Evolutionary conservation across 1,284 basidiomycete genomes (phyloP).

Genomic region (Marasmius sp.): DNA sequence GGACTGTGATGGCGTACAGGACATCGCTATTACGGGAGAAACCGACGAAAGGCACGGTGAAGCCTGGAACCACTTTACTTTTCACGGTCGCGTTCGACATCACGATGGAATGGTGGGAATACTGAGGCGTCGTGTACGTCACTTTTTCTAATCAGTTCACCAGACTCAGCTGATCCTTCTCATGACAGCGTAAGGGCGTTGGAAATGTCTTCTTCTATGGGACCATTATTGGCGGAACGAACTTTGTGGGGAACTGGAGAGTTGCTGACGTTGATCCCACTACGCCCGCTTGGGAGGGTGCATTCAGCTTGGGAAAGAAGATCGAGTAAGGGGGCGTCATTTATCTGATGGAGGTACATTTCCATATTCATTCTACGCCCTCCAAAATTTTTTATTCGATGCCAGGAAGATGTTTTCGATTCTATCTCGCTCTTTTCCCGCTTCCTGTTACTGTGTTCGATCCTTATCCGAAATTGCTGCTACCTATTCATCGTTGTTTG

Average conservation of each 20-base stretch:
- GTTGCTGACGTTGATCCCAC: constrained; percentile 35
- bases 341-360: background rate
- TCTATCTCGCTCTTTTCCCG: too few relatives aligned
- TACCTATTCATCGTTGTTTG: too few relatives aligned
- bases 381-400: too few relatives aligned
- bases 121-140: constrained; percentile 47
- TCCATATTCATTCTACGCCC: background rate
- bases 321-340: constrained; percentile 14
- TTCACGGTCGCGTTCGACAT: constrained; percentile 62
- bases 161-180: background rate
- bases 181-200: constrained; percentile 19
- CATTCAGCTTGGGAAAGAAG: constrained; percentile 50
- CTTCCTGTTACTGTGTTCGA: too few relatives aligned
- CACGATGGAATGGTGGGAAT: constrained; percentile 72
- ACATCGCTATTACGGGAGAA: constrained; percentile 62
- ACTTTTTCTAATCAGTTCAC: background rate
- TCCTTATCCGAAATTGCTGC: too few relatives aligned
- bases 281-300: constrained; percentile 53
- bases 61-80: constrained; percentile 60
- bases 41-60: constrained; percentile 54
- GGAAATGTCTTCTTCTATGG: constrained; percentile 65
- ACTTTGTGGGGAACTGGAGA: constrained; percentile 72
- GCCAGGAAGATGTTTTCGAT: too few relatives aligned
- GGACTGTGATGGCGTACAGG: constrained; percentile 50
- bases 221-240: constrained; percentile 61